phyloP scores from a whole-genome alignment of 1,284 basidiomycete genomes.

The Phellopilus nigrolimitatus region DNA sequence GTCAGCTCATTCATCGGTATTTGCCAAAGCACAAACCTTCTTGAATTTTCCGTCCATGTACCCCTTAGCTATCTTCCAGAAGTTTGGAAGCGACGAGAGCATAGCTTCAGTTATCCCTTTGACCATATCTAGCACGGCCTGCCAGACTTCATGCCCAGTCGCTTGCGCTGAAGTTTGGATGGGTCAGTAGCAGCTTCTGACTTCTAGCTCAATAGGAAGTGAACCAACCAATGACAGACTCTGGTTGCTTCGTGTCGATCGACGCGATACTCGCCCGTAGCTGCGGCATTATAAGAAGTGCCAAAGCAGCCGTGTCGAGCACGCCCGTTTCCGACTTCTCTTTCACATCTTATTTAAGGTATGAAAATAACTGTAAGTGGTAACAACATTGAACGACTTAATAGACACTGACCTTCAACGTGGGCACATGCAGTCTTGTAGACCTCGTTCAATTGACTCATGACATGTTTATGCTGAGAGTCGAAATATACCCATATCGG shows the following conservation, averaged over 20 bases:
- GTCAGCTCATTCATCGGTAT: constrained; percentile 27
- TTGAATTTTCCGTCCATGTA: constrained; percentile 91
- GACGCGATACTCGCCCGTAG: constrained; percentile 53
- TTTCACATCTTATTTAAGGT: constrained; percentile 35
- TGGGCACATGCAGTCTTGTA: constrained; percentile 52
- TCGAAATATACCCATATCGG: constrained; percentile 95
- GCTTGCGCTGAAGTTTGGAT: too few species aligned
- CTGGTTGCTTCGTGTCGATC: constrained; percentile 60
- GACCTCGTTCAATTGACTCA: constrained; percentile 71
- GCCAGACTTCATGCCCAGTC: constrained; percentile 75
- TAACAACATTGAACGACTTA: background rate
- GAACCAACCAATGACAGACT: constrained; percentile 58
- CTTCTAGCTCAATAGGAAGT: background rate
- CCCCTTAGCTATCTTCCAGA: constrained; percentile 89
- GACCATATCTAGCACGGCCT: constrained; percentile 67
- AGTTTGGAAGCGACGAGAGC: constrained; percentile 76
- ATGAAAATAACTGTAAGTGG: background rate
- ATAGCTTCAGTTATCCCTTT: constrained; percentile 69
- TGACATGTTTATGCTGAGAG: constrained; percentile 83
- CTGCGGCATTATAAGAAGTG: constrained; percentile 44
- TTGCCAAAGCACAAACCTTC: constrained; percentile 47
- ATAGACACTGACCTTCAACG: constrained; percentile 47
- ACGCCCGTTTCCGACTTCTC: constrained; percentile 36
- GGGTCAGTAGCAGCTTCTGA: too few species aligned
- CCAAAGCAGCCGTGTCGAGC: constrained; percentile 36